phyloP scores from a whole-genome alignment of 148 eudicot species.

The Selenicereus undatus region DNA sequence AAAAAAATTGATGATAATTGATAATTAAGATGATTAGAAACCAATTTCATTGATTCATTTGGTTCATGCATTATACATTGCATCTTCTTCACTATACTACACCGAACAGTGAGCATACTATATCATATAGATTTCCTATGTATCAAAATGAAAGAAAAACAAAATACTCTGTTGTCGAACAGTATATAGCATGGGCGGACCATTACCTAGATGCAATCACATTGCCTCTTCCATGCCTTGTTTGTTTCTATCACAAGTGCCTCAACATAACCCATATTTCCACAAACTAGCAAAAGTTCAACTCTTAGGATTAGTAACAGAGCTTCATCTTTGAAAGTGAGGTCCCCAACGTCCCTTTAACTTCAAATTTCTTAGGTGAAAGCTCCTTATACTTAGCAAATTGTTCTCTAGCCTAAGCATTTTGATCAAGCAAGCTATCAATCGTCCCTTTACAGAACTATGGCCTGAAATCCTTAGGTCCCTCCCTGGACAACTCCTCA shows the following conservation, averaged over 20 bases:
- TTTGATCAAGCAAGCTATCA: conserved; percentile 57
- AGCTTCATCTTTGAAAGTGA: conserved; percentile 74
- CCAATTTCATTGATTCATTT: conserved; percentile 3
- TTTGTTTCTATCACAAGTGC: conserved; percentile 4
- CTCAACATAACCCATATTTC: neutral
- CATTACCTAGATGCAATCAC: conserved; percentile 17
- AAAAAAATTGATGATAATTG: neutral
- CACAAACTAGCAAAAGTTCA: neutral
- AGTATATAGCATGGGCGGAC: conserved; percentile 8
- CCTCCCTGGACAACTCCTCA: conserved; percentile 58
- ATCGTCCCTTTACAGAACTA: conserved; percentile 78
- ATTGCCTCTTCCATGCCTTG: conserved; percentile 18
- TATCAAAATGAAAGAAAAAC: neutral
- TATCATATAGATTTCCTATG: conserved; percentile 8
- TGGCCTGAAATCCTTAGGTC: conserved; percentile 67
- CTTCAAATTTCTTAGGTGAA: conserved; percentile 71
- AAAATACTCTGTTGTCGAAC: conserved; percentile 7
- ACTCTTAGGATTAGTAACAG: conserved; percentile 28
- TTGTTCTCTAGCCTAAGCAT: conserved; percentile 55
- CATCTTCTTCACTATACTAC: conserved; percentile 9
- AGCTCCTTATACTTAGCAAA: conserved; percentile 62
- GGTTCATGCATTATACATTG: conserved; percentile 6
- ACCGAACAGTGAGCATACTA: conserved; percentile 10
- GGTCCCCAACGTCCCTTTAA: conserved; percentile 59
- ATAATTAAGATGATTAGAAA: neutral